Evolutionary conservation across 2,329 filamentous ascomycete genomes (phyloP).

Genomic region (Fusarium graminum): DNA sequence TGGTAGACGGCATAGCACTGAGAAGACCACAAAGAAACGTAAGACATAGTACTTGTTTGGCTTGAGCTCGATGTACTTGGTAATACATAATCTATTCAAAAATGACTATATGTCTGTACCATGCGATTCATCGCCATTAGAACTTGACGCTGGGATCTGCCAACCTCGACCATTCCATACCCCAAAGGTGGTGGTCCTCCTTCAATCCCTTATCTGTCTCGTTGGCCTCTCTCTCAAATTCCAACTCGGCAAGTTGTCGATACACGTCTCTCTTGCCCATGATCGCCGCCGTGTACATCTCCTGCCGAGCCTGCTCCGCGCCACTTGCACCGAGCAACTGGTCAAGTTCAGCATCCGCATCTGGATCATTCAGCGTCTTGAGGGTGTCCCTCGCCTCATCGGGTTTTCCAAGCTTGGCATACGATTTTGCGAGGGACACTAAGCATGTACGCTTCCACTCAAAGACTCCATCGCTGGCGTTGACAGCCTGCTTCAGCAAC

Average conservation of each 20-base stretch:
- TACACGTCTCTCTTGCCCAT: conserved; percentile 48
- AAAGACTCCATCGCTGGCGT: conserved; percentile 37
- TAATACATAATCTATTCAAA: background rate
- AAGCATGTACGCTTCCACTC: conserved; percentile 49
- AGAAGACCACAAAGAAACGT: conserved; percentile 47
- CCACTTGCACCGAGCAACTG: conserved; percentile 44
- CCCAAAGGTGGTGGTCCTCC: conserved; percentile 49
- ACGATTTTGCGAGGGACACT: conserved; percentile 46
- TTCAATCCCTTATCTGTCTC: conserved; percentile 27
- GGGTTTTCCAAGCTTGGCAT: conserved; percentile 39
- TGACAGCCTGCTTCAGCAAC: conserved; percentile 47
- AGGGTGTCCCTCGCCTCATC: conserved; percentile 47
- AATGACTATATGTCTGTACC: background rate
- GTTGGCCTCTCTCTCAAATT: conserved; percentile 43
- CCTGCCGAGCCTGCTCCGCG: conserved; percentile 42
- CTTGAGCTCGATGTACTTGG: background rate
- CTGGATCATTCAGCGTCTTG: conserved; percentile 40
- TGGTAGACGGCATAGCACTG: conserved; percentile 28
- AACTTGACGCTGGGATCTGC: conserved; percentile 44
- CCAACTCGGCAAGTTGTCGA: conserved; percentile 49
- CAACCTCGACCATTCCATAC: conserved; percentile 53
- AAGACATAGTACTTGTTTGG: conserved; percentile 23
- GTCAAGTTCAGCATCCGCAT: conserved; percentile 50
- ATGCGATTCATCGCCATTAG: conserved; percentile 20
- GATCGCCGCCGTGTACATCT: conserved; percentile 48